Evolutionary conservation across 805 yeast genomes (phyloP).

Genomic region (Candida glaebosa): DNA sequence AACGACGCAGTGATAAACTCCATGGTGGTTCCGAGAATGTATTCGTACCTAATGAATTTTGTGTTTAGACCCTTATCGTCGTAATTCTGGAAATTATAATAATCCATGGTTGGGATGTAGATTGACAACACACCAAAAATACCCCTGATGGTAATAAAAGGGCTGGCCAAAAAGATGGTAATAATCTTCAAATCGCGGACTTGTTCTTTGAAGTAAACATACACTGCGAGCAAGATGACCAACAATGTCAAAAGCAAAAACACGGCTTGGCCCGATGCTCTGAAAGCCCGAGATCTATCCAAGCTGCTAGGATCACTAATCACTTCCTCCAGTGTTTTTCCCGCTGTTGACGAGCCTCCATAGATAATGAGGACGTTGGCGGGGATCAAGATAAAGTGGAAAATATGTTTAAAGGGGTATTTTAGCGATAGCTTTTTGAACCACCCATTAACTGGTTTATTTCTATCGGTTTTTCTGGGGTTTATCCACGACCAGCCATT

Average conservation of each 20-base stretch:
- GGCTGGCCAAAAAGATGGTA: conserved; percentile 22
- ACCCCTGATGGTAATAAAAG: conserved; percentile 33
- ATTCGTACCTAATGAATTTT: conserved; percentile 28
- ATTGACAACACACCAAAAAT: conserved; percentile 33
- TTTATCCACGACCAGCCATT: conserved; percentile 27
- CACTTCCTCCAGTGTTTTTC: conserved; percentile 14
- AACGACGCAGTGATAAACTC: conserved; percentile 25
- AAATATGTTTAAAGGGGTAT: conserved; percentile 6
- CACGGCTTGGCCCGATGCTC: conserved; percentile 31
- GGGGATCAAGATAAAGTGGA: conserved; percentile 25
- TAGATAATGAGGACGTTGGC: conserved; percentile 32
- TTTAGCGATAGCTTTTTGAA: neutral
- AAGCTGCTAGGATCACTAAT: conserved; percentile 10
- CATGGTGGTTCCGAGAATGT: conserved; percentile 33
- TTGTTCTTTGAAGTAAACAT: conserved; percentile 16
- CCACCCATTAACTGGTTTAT: neutral
- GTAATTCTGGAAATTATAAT: conserved; percentile 28
- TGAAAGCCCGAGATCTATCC: conserved; percentile 21
- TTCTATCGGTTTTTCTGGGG: conserved; percentile 9
- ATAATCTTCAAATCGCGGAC: conserved; percentile 16
- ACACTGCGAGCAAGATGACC: conserved; percentile 18
- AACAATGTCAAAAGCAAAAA: conserved; percentile 22
- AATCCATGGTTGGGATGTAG: conserved; percentile 29
- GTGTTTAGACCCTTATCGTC: conserved; percentile 18
- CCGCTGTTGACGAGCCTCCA: conserved; percentile 30